Conservation (phyloP, 139 green algal genomes). For the Auxenochlorella pyrenoidosa region DNA sequence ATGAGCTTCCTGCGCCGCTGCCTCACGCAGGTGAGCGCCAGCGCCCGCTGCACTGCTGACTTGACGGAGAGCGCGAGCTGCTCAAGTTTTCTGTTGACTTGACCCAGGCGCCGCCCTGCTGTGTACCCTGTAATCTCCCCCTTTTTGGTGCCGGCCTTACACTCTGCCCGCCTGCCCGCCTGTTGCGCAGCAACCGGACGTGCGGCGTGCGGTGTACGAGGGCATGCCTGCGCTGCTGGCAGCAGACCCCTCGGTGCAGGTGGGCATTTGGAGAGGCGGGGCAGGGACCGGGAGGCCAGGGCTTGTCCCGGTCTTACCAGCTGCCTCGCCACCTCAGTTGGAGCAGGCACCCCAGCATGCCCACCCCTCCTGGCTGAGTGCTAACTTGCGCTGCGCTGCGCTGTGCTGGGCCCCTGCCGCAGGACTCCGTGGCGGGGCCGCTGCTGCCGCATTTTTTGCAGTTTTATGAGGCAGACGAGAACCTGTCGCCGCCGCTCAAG, state of each 20-base stretch:
- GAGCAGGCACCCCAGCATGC: background rate
- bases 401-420: too few species aligned
- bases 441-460: constrained; percentile 56
- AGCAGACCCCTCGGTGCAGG: constrained; percentile 41
- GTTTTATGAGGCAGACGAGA: constrained; percentile 32
- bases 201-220: constrained; percentile 40
- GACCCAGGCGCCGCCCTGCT: too few species aligned
- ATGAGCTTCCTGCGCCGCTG: constrained; percentile 46
- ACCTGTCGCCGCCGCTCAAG: constrained; percentile 49
- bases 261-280: background rate
- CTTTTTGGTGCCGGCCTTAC: too few species aligned
- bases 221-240: constrained; percentile 39
- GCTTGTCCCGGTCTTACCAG: too few species aligned
- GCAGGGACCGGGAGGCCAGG: too few species aligned
- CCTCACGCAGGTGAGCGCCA: constrained; percentile 26
- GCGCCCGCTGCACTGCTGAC: too few species aligned
- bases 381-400: too few species aligned
- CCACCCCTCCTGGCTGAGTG: background rate
- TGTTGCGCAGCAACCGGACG: constrained; percentile 42
- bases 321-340: background rate
- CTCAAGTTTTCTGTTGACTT: too few species aligned
- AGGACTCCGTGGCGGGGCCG: constrained; percentile 60
- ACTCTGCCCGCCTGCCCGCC: too few species aligned
- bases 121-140: too few species aligned
- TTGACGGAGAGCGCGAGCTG: too few species aligned